Evolutionary conservation across 208 protist species (phyloP), one percentile per base, ranked within the genome.

Genomic region (Wallacemonas sp.): DNA sequence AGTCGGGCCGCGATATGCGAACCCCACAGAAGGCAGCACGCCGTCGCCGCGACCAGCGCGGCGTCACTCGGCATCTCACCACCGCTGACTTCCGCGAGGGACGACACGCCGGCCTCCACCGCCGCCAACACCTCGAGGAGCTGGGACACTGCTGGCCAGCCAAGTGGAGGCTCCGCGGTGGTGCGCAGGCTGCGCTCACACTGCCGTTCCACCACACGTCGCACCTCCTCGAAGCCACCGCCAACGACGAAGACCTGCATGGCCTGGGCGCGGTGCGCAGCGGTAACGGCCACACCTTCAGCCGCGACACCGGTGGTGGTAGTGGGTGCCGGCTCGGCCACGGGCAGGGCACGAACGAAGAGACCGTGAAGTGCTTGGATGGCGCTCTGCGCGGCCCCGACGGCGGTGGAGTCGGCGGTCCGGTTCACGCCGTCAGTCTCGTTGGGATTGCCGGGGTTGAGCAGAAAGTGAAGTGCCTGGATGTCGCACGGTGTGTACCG

Each of bases 401-500:
- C 73, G 19, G 68, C 73, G 13, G 32, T 67, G 61, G 63, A 12
- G 15, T 45, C 33, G 12, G 33, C 38, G 27, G n/a, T 54, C 42
- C 61, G 57, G 21, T 44, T 48, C 36, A 29, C 37, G 22, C 34
- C 38, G 3, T 65, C 60, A 9, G 42, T 29, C 10, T 21, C 36
- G 39, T 32, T 38, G n/a, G 22, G 42, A 32, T 74, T 48, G 33
- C 69, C 63, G 21, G 62, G 24, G 27, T 34, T 39, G 12, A 94
- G 57, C 33, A 92, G 68, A 39, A 87, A 84, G 26, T 45, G 55
- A 39, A 94, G 54, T 4, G 83, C 83, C 5, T 69, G 46, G 24
- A 76, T 75, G 60, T 89, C 73, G 12, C 78, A 78, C n/a, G 89
- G 89, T 5, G 83, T 78, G 60, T 85, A 94, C 33, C 76, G 61